These are phyloP conservation scores for Backusella tuberculispora DNA, from an alignment of 192 early-diverging fungal species.

Conservation along the genomic window DNA sequence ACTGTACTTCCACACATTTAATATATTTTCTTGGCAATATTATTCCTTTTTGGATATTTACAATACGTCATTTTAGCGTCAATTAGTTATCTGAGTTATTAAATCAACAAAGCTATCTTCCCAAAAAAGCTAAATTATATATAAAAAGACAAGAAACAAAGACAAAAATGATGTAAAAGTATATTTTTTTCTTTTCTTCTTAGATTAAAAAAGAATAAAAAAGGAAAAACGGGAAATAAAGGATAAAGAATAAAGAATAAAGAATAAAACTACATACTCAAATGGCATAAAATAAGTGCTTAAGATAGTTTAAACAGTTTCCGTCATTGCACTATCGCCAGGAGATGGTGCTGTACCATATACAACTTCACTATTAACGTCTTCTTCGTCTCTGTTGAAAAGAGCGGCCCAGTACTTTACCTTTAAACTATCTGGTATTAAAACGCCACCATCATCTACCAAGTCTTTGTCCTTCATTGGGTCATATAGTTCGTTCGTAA, in stretches of 20 bases:
- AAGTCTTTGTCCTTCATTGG: constrained; percentile 49
- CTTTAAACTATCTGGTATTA: constrained; percentile 66
- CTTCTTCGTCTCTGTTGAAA: constrained; percentile 63
- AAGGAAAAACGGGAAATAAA: neutral
- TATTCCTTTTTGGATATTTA: too few species aligned
- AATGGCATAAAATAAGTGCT: neutral
- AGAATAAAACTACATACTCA: neutral
- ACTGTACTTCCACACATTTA: too few species aligned
- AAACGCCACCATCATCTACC: constrained; percentile 57
- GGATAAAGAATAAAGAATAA: too few species aligned
- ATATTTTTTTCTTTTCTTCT: neutral
- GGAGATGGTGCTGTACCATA: constrained; percentile 10
- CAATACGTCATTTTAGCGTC: too few species aligned
- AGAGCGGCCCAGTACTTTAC: constrained; percentile 77
- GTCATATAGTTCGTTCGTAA: constrained; percentile 64
- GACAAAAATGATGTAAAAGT: neutral
- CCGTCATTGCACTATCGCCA: neutral
- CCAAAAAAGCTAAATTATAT: neutral
- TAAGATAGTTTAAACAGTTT: neutral
- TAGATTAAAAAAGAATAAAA: neutral
- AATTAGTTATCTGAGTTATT: too few species aligned
- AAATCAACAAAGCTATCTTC: neutral
- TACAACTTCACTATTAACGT: constrained; percentile 44
- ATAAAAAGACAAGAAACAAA: neutral
- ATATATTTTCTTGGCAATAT: too few species aligned